Base-by-base conservation (phyloP, 192 early-diverging fungal species). In the Coemansia sp. region DNA sequence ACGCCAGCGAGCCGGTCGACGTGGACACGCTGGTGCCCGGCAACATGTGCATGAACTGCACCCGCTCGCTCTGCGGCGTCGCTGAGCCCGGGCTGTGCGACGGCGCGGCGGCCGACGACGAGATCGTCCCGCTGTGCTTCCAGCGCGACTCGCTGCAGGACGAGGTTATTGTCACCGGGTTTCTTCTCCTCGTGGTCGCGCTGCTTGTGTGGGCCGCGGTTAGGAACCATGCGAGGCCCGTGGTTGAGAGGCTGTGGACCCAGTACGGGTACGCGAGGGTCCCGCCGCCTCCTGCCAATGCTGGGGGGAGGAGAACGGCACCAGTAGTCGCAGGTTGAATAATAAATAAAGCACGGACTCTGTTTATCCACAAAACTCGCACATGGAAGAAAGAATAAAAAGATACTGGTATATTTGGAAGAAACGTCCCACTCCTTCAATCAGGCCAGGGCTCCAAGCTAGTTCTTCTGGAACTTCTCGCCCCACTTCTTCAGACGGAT, bases 401-500 rank as follows among this genome's bases (percentile, higher is more conserved):
- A 5, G 15, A 43, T 43, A 32, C 32, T 32, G 32, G 32, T 32
- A 32, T 32, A 32, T 32, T 32, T 32, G 32, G 32, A 32, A 4
- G 3, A 4, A 4, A 32, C 4, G 32, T 32, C 4, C 32, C 32
- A 2, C 32, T 4, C 32, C 32, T 4, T 32, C 32, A 32, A 32
- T 32, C 4, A 32, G 4, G 32, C 1, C 32, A 32, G 4, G 4
- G 4, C 32, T 32, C 32, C 32, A 18, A 26, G 18, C n/a, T 81
- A 70, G 45, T 82, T 74, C 69, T 81, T 62, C 68, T 71, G 71
- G 69, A 78, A 47, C 48, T 79, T 76, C 16, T 74, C 69, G 58
- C 84, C 79, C 90, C 90, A 93, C 84, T 93, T 93, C 87, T 91
- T 93, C 63, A 99, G 86, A 50, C 97, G 91, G 79, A 99, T 99